Conservation (phyloP, 2,329 filamentous ascomycete genomes). For the Endoconidiophora laricicola region DNA sequence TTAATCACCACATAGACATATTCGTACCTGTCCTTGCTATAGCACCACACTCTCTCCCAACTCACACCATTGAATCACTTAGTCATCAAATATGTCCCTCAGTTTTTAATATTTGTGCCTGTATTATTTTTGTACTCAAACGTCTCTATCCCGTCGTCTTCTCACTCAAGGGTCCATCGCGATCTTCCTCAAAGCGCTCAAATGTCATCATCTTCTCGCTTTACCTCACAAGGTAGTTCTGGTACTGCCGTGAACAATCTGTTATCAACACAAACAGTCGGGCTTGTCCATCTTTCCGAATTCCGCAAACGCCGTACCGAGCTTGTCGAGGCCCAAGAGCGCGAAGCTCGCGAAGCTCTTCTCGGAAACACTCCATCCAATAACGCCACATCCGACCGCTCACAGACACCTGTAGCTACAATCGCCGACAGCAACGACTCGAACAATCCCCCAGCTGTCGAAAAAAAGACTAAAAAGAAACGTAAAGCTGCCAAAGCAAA, state of each 20-base stretch:
- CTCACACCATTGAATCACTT: too few species aligned
- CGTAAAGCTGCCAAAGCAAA: constrained; percentile 30
- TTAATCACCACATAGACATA: too few species aligned
- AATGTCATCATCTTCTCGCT: constrained; percentile 1
- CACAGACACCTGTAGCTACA: constrained; percentile 28
- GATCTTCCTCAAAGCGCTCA: background rate
- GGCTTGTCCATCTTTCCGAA: constrained; percentile 78
- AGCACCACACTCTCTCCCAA: too few species aligned
- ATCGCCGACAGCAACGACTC: background rate
- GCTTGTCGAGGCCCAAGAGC: constrained; percentile 78
- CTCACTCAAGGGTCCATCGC: background rate
- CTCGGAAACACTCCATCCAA: background rate
- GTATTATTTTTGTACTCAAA: too few species aligned
- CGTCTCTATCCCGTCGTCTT: background rate
- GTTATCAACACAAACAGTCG: constrained; percentile 73
- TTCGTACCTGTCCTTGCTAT: too few species aligned
- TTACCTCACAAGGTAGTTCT: constrained; percentile 3
- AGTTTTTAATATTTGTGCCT: too few species aligned
- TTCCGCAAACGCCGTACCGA: constrained; percentile 93
- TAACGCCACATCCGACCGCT: constrained; percentile 21
- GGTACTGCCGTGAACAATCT: constrained; percentile 37
- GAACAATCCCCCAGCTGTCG: constrained; percentile 15
- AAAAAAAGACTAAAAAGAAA: constrained; percentile 31
- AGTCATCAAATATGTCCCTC: too few species aligned
- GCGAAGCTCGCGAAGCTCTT: constrained; percentile 51